phyloP scores from a whole-genome alignment of 768 basidiomycete species.

The Auricularia heimuer region DNA sequence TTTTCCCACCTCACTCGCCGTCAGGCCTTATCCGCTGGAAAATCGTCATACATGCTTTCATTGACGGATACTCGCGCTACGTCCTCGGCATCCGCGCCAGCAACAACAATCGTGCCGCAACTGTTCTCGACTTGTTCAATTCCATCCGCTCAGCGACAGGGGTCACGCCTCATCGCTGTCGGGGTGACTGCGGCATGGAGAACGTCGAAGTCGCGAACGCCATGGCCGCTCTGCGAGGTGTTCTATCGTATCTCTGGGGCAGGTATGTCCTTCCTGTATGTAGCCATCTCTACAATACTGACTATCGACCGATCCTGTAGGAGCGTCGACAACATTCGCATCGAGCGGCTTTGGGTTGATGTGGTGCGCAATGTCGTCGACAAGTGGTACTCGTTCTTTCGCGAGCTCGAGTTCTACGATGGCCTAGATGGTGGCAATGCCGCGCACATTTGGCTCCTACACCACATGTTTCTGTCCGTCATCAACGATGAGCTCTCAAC shows the following conservation, averaged over 20 bases:
- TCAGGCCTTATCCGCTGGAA: slow-evolving; percentile 20
- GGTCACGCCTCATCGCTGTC: slow-evolving; percentile 7
- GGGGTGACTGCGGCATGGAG: slow-evolving; percentile 16
- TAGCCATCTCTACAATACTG: too few relatives aligned
- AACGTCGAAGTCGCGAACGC: slow-evolving; percentile 12
- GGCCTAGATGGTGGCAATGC: slow-evolving; percentile 18
- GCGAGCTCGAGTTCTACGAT: slow-evolving; percentile 29
- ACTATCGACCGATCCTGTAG: slow-evolving; percentile 10
- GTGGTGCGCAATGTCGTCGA: slow-evolving; percentile 25
- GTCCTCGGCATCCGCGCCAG: slow-evolving; percentile 15
- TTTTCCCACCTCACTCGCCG: neutral
- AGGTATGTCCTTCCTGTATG: too few relatives aligned
- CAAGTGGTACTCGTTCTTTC: slow-evolving; percentile 39
- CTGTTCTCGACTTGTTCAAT: slow-evolving; percentile 10
- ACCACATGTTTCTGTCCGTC: slow-evolving; percentile 25
- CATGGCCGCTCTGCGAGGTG: slow-evolving; percentile 6
- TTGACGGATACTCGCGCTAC: slow-evolving; percentile 15
- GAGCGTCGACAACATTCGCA: slow-evolving; percentile 31
- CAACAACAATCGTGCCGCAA: slow-evolving; percentile 20
- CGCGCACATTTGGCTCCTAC: slow-evolving; percentile 32
- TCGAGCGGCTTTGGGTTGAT: slow-evolving; percentile 32
- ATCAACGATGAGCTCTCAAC: slow-evolving; percentile 23
- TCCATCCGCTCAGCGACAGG: neutral
- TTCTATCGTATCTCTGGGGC: slow-evolving; percentile 14
- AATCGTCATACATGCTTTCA: slow-evolving; percentile 21